Evolutionary conservation across 1,284 basidiomycete genomes (phyloP).

Genomic region (Exobasidium rhododendri): DNA sequence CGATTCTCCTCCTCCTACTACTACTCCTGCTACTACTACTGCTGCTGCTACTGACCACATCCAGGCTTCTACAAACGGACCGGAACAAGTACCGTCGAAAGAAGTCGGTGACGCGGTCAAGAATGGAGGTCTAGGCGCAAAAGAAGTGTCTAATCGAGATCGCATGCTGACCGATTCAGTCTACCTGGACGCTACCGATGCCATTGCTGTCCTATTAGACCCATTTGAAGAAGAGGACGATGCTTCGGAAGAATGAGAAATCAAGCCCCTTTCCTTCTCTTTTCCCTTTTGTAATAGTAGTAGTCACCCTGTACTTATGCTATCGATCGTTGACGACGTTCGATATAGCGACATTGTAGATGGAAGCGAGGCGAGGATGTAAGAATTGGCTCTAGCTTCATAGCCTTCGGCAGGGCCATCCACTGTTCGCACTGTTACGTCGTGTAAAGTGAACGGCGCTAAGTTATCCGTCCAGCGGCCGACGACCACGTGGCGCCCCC

Average conservation of each 20-base stretch:
- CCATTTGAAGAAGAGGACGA: conserved; percentile 13
- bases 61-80: not conserved
- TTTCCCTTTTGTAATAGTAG: not conserved
- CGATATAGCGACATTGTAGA: no score
- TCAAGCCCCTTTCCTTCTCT: conserved; percentile 1
- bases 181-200: conserved; percentile 10
- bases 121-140: not conserved
- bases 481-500: no score
- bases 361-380: no score
- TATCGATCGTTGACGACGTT: no score
- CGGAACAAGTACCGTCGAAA: not conserved
- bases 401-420: no score
- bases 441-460: no score
- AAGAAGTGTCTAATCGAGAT: not conserved
- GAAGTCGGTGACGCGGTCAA: not conserved
- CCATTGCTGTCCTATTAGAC: conserved; percentile 8
- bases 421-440: no score
- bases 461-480: no score
- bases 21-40: no score
- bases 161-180: not conserved
- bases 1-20: not conserved
- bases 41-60: no score
- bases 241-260: not conserved
- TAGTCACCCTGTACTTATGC: not conserved
- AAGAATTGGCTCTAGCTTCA: no score